Percentiles rank a stretch among this genome's conserved stretches.
Evolutionary conservation across 305 asterid genomes (phyloP).

Genomic region (Fraxinus albicans): DNA sequence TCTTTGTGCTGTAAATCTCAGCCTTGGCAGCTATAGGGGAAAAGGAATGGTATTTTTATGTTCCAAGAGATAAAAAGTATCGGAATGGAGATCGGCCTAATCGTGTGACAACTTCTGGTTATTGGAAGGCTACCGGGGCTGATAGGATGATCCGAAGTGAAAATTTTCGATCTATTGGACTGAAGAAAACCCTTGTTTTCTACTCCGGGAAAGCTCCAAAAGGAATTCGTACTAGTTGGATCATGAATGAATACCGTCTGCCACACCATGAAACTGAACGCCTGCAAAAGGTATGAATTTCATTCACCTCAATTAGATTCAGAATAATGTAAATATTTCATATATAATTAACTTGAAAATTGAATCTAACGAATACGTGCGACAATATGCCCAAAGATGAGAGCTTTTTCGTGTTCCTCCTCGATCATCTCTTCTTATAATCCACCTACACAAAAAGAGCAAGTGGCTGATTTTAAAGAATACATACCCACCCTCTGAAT

Average conservation of each 20-base stretch:
- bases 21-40: slow-evolving; percentile 94
- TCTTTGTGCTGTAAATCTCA: slow-evolving; percentile 10
- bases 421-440: not conserved
- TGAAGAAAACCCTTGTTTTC: slow-evolving; percentile 91
- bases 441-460: not conserved
- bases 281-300: slow-evolving; percentile 58
- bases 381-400: not conserved
- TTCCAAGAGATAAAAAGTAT: slow-evolving; percentile 81
- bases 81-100: slow-evolving; percentile 91
- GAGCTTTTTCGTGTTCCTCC: not conserved
- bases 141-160: slow-evolving; percentile 77
- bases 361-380: not conserved
- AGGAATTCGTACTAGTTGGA: slow-evolving; percentile 85
- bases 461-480: not conserved
- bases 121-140: slow-evolving; percentile 96
- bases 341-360: not conserved
- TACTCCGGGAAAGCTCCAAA: slow-evolving; percentile 91
- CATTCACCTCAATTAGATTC: not conserved
- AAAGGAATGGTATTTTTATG: slow-evolving; percentile 92
- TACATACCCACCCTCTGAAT: not conserved
- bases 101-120: slow-evolving; percentile 86
- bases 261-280: slow-evolving; percentile 84
- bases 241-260: slow-evolving; percentile 90
- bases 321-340: not conserved
- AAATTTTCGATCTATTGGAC: slow-evolving; percentile 58